Evolutionary conservation across 495 filamentous ascomycete genomes (phyloP), one percentile per base, ranked within the genome.

Genomic region (Neurospora discreta): DNA sequence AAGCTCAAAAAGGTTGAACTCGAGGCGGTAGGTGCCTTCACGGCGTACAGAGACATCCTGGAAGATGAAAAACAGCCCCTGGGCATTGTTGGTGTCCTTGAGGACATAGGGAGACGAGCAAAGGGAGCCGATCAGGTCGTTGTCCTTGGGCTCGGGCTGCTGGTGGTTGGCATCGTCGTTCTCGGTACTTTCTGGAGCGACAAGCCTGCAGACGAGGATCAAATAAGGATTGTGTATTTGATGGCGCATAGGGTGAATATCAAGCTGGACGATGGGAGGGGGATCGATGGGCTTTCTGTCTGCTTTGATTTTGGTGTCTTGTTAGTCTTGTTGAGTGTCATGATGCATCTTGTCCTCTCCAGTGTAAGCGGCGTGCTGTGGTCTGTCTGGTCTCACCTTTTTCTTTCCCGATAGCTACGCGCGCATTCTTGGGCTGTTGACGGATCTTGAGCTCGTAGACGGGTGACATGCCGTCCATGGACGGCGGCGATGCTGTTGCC

Each of bases 51-150:
- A 97, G 20, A 99, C 82, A 80, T 99, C 95, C 7, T 92, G 92
- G 81, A 97, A 98, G n/a, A 98, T 92, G 73, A 99, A 98, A 83
- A 96, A 99, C 2, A 92, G 94, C 15, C 93, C 94, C 85, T 98
- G 95, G 87, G 77, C 88, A 80, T 99, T 97, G 78, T 95, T 89
- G 16, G 91, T 88, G 79, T 98, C 94, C 80, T 98, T 98, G 73
- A 98, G 82, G 69, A 93, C 88, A 82, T 99, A 94, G 69, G 97
- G 86, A 33, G 95, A 99, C 23, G 95, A 98, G 38, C 95, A 93
- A 70, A 95, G 82, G 26, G 91, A 93, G 30, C 95, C 95, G 36
- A 81, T 78, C 74, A 85, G 76, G 68, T 82, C 78, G 72, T 83
- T 84, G 69, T 90, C 89, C 67, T 97, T 85, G 13, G 89, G 71